Evolutionary conservation across 1,284 basidiomycete species (phyloP).

Genomic region (Pseudozyma tsukubaensis): DNA sequence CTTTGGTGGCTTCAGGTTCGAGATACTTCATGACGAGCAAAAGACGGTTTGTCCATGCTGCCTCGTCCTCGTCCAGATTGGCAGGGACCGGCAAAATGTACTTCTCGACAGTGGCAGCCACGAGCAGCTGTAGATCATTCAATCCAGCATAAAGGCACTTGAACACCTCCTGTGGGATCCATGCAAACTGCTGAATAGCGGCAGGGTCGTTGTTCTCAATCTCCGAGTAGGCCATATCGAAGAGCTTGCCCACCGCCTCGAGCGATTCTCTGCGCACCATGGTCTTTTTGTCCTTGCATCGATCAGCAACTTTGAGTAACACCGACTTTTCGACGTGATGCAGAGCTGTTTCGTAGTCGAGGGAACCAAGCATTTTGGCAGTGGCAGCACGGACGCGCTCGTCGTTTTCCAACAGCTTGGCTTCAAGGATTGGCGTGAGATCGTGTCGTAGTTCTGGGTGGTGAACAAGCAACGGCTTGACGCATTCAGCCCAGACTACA

Average conservation of each 20-base stretch:
- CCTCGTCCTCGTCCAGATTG: slow-evolving; percentile 78
- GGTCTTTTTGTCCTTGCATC: slow-evolving; percentile 87
- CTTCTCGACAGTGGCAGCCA: slow-evolving; percentile 73
- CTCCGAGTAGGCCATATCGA: slow-evolving; percentile 84
- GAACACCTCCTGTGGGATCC: slow-evolving; percentile 88
- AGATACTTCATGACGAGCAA: slow-evolving; percentile 80
- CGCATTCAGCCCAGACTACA: slow-evolving; percentile 81
- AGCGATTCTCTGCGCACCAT: slow-evolving; percentile 85
- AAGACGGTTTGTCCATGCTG: slow-evolving; percentile 85
- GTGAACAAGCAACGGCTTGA: slow-evolving; percentile 71
- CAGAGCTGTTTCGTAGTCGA: slow-evolving; percentile 90
- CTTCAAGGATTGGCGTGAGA: slow-evolving; percentile 42
- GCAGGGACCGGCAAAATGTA: slow-evolving; percentile 84
- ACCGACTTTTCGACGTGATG: slow-evolving; percentile 81
- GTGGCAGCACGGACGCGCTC: slow-evolving; percentile 88
- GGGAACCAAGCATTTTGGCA: slow-evolving; percentile 81
- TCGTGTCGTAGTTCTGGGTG: slow-evolving; percentile 78
- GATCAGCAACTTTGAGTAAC: slow-evolving; percentile 77
- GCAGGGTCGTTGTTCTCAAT: slow-evolving; percentile 86
- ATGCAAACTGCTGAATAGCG: slow-evolving; percentile 84
- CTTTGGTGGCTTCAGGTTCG: slow-evolving; percentile 72
- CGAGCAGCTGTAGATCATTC: slow-evolving; percentile 73
- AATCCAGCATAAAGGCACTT: slow-evolving; percentile 65
- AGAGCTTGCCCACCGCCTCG: slow-evolving; percentile 81
- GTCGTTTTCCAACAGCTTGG: slow-evolving; percentile 78